These are phyloP conservation scores for Cercospora nicotianae DNA, from an alignment of 2,329 filamentous ascomycete genomes.

Conservation along the genomic window DNA sequence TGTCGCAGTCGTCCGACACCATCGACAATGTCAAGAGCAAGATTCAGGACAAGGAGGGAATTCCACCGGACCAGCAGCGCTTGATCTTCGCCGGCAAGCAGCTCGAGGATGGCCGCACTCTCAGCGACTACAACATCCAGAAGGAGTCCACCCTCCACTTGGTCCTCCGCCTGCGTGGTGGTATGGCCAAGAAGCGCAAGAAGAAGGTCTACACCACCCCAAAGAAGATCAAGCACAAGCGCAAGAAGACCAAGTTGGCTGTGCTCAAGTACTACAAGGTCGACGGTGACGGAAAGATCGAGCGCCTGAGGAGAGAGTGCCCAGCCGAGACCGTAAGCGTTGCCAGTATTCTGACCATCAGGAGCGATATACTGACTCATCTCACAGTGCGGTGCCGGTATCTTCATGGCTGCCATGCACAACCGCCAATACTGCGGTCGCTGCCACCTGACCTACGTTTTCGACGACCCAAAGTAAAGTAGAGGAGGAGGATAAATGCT, in stretches of 20 bases:
- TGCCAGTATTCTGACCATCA: conserved; percentile 29
- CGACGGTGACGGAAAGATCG: conserved; percentile 98
- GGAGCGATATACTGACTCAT: conserved; percentile 13
- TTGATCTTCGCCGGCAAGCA: conserved; percentile 99
- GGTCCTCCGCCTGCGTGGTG: conserved; percentile 96
- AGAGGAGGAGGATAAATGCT: conserved; percentile 8
- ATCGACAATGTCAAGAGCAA: conserved; percentile 99
- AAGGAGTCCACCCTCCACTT: conserved; percentile 99
- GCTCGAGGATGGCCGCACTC: conserved; percentile 98
- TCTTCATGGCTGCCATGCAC: conserved; percentile 99
- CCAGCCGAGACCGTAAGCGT: conserved; percentile 76
- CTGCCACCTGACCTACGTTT: conserved; percentile 71
- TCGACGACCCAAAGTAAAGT: conserved; percentile 56
- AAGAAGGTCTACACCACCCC: conserved; percentile 99
- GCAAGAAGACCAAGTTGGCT: conserved; percentile 99
- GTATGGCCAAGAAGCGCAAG: conserved; percentile 97
- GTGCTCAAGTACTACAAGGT: conserved; percentile 99
- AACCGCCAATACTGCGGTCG: conserved; percentile 95
- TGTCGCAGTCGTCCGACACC: conserved; percentile 76
- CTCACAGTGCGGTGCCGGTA: conserved; percentile 92
- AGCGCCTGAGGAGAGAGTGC: conserved; percentile 98
- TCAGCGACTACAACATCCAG: conserved; percentile 99
- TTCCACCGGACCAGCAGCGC: conserved; percentile 98
- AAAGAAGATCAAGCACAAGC: conserved; percentile 99
- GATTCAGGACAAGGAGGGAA: conserved; percentile 98